These are phyloP conservation scores for Strobilomyces confusus DNA, from an alignment of 768 basidiomycete genomes.

Conservation along the genomic window DNA sequence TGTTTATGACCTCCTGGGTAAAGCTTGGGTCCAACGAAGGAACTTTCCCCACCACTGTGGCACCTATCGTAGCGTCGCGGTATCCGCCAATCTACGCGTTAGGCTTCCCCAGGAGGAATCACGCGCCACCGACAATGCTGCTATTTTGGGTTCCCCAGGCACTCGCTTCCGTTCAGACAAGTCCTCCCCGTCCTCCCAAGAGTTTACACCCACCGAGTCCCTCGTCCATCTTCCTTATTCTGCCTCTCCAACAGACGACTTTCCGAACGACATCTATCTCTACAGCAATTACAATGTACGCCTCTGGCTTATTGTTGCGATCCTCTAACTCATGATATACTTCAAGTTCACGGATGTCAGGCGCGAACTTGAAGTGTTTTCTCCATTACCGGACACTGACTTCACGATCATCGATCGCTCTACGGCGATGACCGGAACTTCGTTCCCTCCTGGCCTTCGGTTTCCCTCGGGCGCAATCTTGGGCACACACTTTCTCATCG, in stretches of 20 bases:
- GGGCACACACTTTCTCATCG: slow-evolving; percentile 88
- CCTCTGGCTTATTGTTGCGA: slow-evolving; percentile 9
- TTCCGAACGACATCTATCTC: slow-evolving; percentile 82
- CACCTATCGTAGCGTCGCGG: slow-evolving; percentile 91
- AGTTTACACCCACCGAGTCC: slow-evolving; percentile 54
- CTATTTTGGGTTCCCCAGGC: slow-evolving; percentile 52
- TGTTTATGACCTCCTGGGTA: slow-evolving; percentile 73
- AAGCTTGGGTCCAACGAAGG: slow-evolving; percentile 75
- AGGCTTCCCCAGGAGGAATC: slow-evolving; percentile 64
- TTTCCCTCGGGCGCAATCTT: slow-evolving; percentile 94
- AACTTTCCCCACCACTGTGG: slow-evolving; percentile 92
- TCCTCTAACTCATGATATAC: slow-evolving; percentile 7
- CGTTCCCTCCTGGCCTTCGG: slow-evolving; percentile 90
- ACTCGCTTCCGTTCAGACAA: slow-evolving; percentile 54
- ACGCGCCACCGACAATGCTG: slow-evolving; percentile 36
- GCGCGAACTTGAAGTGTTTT: slow-evolving; percentile 90
- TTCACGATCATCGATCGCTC: slow-evolving; percentile 83
- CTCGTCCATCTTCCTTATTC: slow-evolving; percentile 77
- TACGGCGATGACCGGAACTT: slow-evolving; percentile 69
- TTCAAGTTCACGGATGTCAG: slow-evolving; percentile 88
- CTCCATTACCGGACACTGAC: slow-evolving; percentile 69
- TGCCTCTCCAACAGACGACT: slow-evolving; percentile 61
- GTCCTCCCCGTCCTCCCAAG: slow-evolving; percentile 36
- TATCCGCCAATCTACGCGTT: slow-evolving; percentile 65
- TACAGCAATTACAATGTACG: slow-evolving; percentile 96